Evolutionary conservation across 2,329 filamentous ascomycete genomes (phyloP), one percentile per base, ranked within the genome.

Genomic region (Cladosporium halotolerans): DNA sequence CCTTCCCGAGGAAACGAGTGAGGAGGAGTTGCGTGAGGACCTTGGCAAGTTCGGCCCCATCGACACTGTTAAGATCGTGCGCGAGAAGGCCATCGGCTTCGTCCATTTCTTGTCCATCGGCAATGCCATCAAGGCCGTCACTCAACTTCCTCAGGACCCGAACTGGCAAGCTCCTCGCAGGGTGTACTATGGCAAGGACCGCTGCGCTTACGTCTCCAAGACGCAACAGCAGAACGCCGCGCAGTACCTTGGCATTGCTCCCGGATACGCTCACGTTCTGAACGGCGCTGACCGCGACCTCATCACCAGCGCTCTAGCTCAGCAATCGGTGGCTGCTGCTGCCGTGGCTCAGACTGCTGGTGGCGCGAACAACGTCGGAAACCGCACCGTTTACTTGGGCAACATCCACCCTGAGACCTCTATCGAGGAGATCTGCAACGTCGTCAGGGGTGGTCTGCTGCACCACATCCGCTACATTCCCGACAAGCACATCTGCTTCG

Each of bases 401-500:
- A 99, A 99, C 73, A 99, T 99, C 60, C 93, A 99, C 71, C 93
- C 93, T 0, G 93, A 99, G 75, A 99, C 93, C 1, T 97, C 92
- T 2, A 95, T 97, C 63, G 93, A 99, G 75, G 93, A 99, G 75
- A 99, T 99, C 69, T 99, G 93, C 80, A 99, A 99, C 67, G 93
- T 99, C 54, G 93, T 99, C 49, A 84, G 93, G 60, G 93, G 93
- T 55, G 93, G 93, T 63, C 81, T 99, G 60, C 79, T 99, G 64
- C 93, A 99, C 72, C 93, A 99, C 72, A 95, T 99, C 71, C 89
- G 93, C 63, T 99, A 97, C 74, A 99, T 99, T 64, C 93, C 93
- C 6, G 93, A 99, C 76, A 99, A 99, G 82, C 93, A 99, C 74
- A 99, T 99, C 63, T 99, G 93, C 79, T 99, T 99, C 68, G 93